These are phyloP conservation scores for Backusella parvicylindrica DNA, from an alignment of 192 early-diverging fungal genomes.

Conservation along the genomic window DNA sequence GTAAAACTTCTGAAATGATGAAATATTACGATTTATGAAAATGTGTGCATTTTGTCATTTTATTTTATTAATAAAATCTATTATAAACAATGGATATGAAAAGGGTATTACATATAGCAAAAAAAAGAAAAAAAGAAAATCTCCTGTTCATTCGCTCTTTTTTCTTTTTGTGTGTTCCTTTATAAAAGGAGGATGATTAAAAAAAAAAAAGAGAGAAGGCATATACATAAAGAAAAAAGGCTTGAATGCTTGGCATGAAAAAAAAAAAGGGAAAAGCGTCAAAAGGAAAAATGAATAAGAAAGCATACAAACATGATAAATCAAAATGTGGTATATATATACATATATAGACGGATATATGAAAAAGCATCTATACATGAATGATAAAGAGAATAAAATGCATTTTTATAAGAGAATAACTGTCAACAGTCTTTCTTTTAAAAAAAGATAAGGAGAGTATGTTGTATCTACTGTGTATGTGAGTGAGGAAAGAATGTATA, in stretches of 20 bases:
- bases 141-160: background rate
- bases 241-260: background rate
- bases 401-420: background rate
- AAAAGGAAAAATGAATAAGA: background rate
- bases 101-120: background rate
- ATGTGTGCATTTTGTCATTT: background rate
- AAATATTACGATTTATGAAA: background rate
- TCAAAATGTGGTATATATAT: background rate
- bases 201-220: background rate
- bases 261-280: background rate
- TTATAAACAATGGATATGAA: background rate
- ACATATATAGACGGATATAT: background rate
- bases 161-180: background rate
- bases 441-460: background rate
- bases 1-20: background rate
- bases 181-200: background rate
- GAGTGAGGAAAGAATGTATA: background rate
- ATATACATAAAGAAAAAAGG: slow-evolving; percentile 8
- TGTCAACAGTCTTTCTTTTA: slow-evolving; percentile 5
- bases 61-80: background rate
- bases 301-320: background rate
- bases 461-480: background rate
- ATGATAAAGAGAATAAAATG: background rate
- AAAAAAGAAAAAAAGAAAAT: background rate
- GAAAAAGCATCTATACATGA: background rate